Conservation (phyloP, 2,329 filamentous ascomycete species). For the Neonectria faginata region DNA sequence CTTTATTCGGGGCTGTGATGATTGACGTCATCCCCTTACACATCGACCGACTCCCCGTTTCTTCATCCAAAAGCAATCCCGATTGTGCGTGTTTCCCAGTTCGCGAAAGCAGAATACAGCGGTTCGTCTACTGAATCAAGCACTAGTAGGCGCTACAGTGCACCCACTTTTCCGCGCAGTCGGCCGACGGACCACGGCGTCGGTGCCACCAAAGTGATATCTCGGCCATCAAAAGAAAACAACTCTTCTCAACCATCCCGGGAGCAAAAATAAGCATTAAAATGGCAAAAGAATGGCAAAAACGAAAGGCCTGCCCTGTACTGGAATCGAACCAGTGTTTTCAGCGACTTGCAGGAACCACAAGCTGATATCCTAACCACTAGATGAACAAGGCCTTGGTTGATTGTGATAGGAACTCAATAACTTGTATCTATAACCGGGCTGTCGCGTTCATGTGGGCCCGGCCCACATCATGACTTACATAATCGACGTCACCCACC, state of each 20-base stretch:
- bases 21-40: too few species aligned
- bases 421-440: neutral
- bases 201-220: too few species aligned
- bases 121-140: too few species aligned
- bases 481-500: too few species aligned
- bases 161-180: too few species aligned
- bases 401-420: neutral
- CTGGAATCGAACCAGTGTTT: constrained; percentile 30
- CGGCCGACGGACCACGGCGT: too few species aligned
- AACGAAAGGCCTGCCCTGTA: neutral
- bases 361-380: constrained; percentile 31
- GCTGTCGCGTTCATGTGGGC: neutral
- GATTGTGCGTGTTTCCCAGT: too few species aligned
- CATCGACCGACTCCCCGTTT: too few species aligned
- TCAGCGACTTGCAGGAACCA: constrained; percentile 16
- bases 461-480: neutral
- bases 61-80: too few species aligned
- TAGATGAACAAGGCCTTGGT: constrained; percentile 12
- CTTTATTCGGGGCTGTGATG: too few species aligned
- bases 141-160: too few species aligned
- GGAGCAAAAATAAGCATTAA: neutral
- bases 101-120: too few species aligned
- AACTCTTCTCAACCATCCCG: neutral
- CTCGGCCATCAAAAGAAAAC: neutral
- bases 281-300: neutral